Percentiles rank a stretch among this genome's conserved stretches.
Conservation (phyloP, 805 yeast species). For the Cyberlindnera mrakii region DNA sequence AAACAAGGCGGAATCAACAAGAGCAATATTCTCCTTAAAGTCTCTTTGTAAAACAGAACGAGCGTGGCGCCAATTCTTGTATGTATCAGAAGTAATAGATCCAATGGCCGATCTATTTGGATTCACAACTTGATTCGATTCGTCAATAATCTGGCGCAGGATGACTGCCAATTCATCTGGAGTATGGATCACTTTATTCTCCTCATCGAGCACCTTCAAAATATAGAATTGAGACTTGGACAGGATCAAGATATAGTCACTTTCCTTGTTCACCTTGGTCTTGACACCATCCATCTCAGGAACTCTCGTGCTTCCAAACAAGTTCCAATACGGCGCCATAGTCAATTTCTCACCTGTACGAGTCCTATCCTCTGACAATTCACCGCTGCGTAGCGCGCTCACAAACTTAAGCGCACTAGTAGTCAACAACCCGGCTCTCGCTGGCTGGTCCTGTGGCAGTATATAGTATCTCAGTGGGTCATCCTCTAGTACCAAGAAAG, state of each 20-base stretch:
- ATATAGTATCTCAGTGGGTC: slow-evolving; percentile 57
- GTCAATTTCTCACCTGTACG: slow-evolving; percentile 46
- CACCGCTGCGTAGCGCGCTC: slow-evolving; percentile 47
- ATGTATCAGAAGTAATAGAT: slow-evolving; percentile 79
- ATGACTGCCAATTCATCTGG: slow-evolving; percentile 62
- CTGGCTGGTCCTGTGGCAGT: slow-evolving; percentile 56
- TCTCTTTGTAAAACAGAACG: slow-evolving; percentile 43
- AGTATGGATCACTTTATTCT: slow-evolving; percentile 58
- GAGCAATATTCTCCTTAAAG: slow-evolving; percentile 30
- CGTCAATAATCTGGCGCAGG: slow-evolving; percentile 60
- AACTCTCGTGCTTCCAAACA: slow-evolving; percentile 64
- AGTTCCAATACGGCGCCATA: slow-evolving; percentile 60
- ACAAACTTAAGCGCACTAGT: slow-evolving; percentile 64
- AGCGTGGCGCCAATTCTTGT: slow-evolving; percentile 76
- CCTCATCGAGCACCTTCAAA: slow-evolving; percentile 71
- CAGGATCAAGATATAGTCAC: slow-evolving; percentile 70
- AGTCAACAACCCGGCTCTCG: slow-evolving; percentile 60
- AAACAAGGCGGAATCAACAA: slow-evolving; percentile 74
- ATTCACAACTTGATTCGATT: slow-evolving; percentile 52
- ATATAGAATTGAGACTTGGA: slow-evolving; percentile 84
- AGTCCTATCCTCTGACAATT: slow-evolving; percentile 55
- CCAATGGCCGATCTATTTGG: slow-evolving; percentile 75
- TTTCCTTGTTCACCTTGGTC: slow-evolving; percentile 57
- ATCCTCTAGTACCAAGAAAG: slow-evolving; percentile 66
- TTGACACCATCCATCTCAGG: slow-evolving; percentile 59